phyloP scores from a whole-genome alignment of 345 rosid genomes.

The Sonneratia caseolaris region DNA sequence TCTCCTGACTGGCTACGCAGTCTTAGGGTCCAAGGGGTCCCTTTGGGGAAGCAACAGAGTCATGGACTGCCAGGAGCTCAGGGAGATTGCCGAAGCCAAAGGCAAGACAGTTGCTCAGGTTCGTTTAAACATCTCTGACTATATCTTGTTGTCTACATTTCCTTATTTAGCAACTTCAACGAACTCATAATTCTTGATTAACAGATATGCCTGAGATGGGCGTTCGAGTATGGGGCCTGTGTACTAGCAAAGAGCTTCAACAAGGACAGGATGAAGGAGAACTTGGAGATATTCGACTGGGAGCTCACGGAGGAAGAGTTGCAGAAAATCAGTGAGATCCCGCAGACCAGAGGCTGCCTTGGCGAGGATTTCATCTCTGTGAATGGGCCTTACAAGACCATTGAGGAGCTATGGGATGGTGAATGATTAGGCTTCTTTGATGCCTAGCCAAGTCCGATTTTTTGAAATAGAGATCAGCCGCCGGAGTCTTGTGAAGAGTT shows the following conservation, averaged over 20 bases:
- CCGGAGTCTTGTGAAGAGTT: neutral
- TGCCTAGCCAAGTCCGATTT: neutral
- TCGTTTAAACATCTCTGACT: neutral
- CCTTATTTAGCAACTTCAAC: neutral
- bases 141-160: neutral
- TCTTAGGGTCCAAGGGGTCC: constrained; percentile 54
- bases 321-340: constrained; percentile 10
- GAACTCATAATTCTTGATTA: neutral
- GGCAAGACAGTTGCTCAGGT: constrained; percentile 80
- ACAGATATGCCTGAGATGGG: constrained; percentile 16
- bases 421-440: neutral
- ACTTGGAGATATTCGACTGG: constrained; percentile 14
- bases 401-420: constrained; percentile 17
- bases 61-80: constrained; percentile 51
- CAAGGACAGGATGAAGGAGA: constrained; percentile 16
- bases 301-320: constrained; percentile 11
- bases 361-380: constrained; percentile 11
- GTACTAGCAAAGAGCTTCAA: constrained; percentile 15
- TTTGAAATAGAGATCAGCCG: neutral
- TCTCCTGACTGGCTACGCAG: constrained; percentile 48
- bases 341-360: constrained; percentile 10
- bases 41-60: constrained; percentile 59
- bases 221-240: constrained; percentile 9
- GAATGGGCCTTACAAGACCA: constrained; percentile 9
- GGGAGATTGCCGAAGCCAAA: constrained; percentile 50